Evolutionary conservation across 2,329 filamentous ascomycete species (phyloP).

Genomic region (Albophoma yamanashiensis): DNA sequence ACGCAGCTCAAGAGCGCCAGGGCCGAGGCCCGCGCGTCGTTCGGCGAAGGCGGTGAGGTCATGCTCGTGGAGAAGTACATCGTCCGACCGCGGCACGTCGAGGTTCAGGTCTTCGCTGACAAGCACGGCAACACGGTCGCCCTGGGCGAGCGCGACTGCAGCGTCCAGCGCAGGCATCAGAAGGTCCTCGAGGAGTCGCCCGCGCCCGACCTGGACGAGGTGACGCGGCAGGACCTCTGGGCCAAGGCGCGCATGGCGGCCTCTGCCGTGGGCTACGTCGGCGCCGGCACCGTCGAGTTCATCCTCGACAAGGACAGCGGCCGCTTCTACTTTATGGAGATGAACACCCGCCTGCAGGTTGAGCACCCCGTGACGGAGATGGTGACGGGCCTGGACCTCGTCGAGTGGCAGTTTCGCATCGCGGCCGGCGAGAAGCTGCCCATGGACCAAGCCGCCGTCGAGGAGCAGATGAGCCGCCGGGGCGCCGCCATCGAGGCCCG

Average conservation of each 20-base stretch:
- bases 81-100: slow-evolving; percentile 69
- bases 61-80: slow-evolving; percentile 82
- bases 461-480: slow-evolving; percentile 58
- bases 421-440: slow-evolving; percentile 47
- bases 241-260: slow-evolving; percentile 54
- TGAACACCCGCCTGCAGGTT: slow-evolving; percentile 85
- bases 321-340: slow-evolving; percentile 75
- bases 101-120: slow-evolving; percentile 86
- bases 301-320: slow-evolving; percentile 76
- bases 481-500: slow-evolving; percentile 91
- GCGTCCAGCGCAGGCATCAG: slow-evolving; percentile 76
- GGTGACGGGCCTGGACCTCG: slow-evolving; percentile 63
- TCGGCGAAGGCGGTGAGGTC: slow-evolving; percentile 68
- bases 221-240: slow-evolving; percentile 51
- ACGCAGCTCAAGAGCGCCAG: slow-evolving; percentile 61
- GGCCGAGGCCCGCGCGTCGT: slow-evolving; percentile 66
- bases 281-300: slow-evolving; percentile 83
- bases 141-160: slow-evolving; percentile 84
- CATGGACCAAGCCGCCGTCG: slow-evolving; percentile 52
- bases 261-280: slow-evolving; percentile 75
- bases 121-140: slow-evolving; percentile 66
- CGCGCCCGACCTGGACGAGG: slow-evolving; percentile 54
- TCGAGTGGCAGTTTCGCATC: slow-evolving; percentile 90
- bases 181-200: slow-evolving; percentile 89
- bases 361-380: slow-evolving; percentile 85